Conservation (phyloP, 768 basidiomycete genomes). For the Brasilioporus rufonigricans region DNA sequence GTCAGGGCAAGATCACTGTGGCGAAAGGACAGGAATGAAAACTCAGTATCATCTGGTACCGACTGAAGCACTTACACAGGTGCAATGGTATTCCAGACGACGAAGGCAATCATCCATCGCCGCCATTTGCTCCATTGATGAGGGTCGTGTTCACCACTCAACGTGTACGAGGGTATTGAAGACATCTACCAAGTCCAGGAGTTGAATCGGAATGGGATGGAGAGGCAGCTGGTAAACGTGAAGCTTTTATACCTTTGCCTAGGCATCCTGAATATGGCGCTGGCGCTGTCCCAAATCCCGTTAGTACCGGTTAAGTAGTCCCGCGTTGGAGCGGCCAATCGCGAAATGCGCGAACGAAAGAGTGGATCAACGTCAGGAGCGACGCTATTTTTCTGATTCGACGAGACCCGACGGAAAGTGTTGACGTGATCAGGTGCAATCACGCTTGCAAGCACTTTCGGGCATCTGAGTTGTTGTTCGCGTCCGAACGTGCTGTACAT, state of each 20-base stretch:
- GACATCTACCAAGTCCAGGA: constrained; percentile 17
- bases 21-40: not conserved
- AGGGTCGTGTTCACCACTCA: constrained; percentile 24
- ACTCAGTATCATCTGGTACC: not conserved
- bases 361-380: not conserved
- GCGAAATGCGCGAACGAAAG: constrained; percentile 15
- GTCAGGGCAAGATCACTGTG: constrained; percentile 26
- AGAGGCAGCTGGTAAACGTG: not conserved
- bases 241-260: constrained; percentile 16
- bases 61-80: constrained; percentile 22
- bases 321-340: constrained; percentile 13
- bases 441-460: not conserved
- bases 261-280: not conserved
- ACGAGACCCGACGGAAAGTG: not conserved
- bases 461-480: not conserved
- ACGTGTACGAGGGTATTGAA: constrained; percentile 10
- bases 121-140: constrained; percentile 28
- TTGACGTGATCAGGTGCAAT: not conserved
- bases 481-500: not conserved
- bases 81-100: constrained; percentile 30
- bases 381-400: constrained; percentile 18
- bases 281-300: not conserved
- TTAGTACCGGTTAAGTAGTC: not conserved
- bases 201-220: not conserved
- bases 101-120: constrained; percentile 27